Percentiles rank a stretch among this genome's conserved stretches.
Conservation (phyloP, 352 stramenopile genomes). For the Pythium periplocum region DNA sequence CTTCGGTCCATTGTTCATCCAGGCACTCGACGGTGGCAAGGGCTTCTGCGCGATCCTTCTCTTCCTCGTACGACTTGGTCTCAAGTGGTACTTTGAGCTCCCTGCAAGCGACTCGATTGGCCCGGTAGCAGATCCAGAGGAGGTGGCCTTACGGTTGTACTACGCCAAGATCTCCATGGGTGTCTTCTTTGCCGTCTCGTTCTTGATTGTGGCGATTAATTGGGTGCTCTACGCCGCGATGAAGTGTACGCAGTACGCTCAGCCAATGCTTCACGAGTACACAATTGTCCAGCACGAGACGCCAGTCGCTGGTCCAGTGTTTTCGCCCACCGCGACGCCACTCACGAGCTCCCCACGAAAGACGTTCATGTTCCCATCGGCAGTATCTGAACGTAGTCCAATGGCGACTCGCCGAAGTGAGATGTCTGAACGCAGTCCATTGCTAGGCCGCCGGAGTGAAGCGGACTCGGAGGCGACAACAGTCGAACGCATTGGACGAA, state of each 20-base stretch:
- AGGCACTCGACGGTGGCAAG: conserved; percentile 76
- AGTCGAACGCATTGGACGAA: conserved; percentile 11
- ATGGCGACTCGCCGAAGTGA: neutral
- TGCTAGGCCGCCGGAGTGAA: conserved; percentile 24
- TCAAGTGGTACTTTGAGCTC: conserved; percentile 46
- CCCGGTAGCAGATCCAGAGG: neutral
- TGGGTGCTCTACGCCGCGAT: conserved; percentile 50
- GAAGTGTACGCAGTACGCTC: conserved; percentile 46
- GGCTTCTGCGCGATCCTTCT: conserved; percentile 70
- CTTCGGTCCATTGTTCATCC: conserved; percentile 70
- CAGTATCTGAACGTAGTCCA: conserved; percentile 1
- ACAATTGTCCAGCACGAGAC: conserved; percentile 61
- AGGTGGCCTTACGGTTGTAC: conserved; percentile 14
- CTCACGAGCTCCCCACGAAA: conserved; percentile 22
- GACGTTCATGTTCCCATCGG: conserved; percentile 13
- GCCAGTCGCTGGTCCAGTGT: conserved; percentile 33
- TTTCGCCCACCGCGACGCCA: conserved; percentile 50
- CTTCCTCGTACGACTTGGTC: conserved; percentile 47
- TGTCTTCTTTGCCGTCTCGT: conserved; percentile 61
- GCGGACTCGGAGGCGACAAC: conserved; percentile 17
- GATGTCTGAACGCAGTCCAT: conserved; percentile 36
- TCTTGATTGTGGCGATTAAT: conserved; percentile 45
- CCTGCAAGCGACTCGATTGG: neutral
- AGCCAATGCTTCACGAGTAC: conserved; percentile 65
- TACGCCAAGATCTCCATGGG: conserved; percentile 43